These are phyloP conservation scores for Patellifolia procumbens DNA, from an alignment of 179 eudicot species.

Conservation along the genomic window DNA sequence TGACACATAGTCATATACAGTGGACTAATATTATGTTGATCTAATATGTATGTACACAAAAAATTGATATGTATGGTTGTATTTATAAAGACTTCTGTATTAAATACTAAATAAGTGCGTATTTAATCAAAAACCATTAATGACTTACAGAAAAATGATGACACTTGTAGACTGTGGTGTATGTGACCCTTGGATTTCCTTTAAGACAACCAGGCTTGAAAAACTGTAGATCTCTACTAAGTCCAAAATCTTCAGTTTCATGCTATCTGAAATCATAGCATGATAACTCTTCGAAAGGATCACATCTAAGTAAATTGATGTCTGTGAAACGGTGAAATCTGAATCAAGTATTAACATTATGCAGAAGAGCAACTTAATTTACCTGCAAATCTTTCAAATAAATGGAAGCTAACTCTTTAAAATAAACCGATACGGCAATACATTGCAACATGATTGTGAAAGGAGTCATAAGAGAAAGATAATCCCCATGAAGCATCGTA, in stretches of 20 bases:
- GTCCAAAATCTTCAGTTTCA: slow-evolving; percentile 79
- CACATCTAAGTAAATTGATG: not conserved
- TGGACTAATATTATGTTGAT: no score
- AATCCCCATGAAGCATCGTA: not conserved
- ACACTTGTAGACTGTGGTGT: slow-evolving; percentile 64
- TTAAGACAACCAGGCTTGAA: slow-evolving; percentile 43
- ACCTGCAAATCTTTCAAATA: not conserved
- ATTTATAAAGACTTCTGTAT: not conserved
- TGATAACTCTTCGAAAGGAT: slow-evolving; percentile 1
- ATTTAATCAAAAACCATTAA: not conserved
- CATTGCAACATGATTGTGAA: not conserved
- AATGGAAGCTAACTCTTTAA: not conserved
- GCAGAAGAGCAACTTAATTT: not conserved
- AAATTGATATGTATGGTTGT: not conserved
- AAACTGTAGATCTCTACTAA: slow-evolving; percentile 61
- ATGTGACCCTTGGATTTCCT: slow-evolving; percentile 52
- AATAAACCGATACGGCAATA: not conserved
- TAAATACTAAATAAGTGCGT: not conserved
- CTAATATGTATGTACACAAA: not conserved
- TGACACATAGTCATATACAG: not conserved
- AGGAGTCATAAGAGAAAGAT: not conserved
- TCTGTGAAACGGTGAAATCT: not conserved
- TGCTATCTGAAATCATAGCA: slow-evolving; percentile 44
- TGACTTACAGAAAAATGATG: slow-evolving; percentile 58
- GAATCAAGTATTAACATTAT: not conserved